Conservation (phyloP, 371 early-diverging fungal genomes). For the Aphelidium insulamus region DNA sequence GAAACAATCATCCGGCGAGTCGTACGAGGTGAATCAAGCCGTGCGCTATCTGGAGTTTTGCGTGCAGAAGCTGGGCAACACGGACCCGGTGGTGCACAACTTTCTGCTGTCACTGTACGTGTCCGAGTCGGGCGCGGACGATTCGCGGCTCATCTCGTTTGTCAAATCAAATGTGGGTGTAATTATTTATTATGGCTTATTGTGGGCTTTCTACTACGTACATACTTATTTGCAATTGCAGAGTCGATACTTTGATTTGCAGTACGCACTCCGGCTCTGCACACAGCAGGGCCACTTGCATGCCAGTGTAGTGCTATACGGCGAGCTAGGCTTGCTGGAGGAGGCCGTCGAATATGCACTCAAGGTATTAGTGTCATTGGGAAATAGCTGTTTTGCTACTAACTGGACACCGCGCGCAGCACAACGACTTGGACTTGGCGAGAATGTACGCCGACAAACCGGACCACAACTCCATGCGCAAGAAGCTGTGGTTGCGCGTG, state of each 20-base stretch:
- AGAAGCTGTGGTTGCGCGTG: slow-evolving; percentile 74
- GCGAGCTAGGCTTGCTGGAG: slow-evolving; percentile 54
- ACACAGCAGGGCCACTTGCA: slow-evolving; percentile 35
- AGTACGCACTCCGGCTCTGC: slow-evolving; percentile 69
- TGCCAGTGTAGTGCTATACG: slow-evolving; percentile 60
- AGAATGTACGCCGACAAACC: slow-evolving; percentile 73
- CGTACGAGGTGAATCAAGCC: slow-evolving; percentile 40
- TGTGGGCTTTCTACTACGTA: too few relatives aligned
- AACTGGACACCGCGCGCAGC: slow-evolving; percentile 12
- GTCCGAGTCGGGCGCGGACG: slow-evolving; percentile 36
- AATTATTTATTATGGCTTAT: too few relatives aligned
- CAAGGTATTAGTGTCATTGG: slow-evolving; percentile 19
- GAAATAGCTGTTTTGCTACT: slow-evolving; percentile 1
- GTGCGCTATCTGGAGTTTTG: slow-evolving; percentile 66
- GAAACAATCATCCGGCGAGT: slow-evolving; percentile 5
- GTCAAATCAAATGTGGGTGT: background rate
- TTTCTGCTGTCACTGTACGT: slow-evolving; percentile 63
- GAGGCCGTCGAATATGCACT: slow-evolving; percentile 70
- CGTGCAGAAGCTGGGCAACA: slow-evolving; percentile 43
- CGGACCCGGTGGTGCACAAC: slow-evolving; percentile 74
- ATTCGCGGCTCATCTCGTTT: slow-evolving; percentile 35
- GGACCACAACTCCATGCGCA: slow-evolving; percentile 50
- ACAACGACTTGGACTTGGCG: slow-evolving; percentile 64
- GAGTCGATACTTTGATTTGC: slow-evolving; percentile 39
- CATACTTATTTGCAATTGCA: too few relatives aligned